A percentile compares a stretch with the other conserved stretches of the same genome.
Conservation (phyloP, 768 basidiomycete genomes). For the Leccinum fibrillosum region DNA sequence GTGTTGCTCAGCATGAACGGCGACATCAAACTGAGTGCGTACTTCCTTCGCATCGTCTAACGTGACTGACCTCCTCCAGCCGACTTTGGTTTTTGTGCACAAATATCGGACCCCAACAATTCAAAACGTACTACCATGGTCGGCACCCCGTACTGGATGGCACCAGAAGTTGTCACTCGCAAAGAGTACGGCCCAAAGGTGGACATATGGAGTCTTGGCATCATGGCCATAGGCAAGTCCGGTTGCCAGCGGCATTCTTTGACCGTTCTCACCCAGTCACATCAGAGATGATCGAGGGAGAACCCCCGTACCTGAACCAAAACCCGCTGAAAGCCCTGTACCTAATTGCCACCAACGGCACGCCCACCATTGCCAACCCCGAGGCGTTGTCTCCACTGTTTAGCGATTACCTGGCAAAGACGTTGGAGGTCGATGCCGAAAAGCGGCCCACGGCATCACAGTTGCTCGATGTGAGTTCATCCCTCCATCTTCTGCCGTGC, state of each 20-base stretch:
- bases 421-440: conserved; percentile 92
- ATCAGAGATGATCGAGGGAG: conserved; percentile 96
- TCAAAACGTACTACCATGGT: conserved; percentile 98
- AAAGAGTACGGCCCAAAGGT: conserved; percentile 98
- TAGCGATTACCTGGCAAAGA: conserved; percentile 84
- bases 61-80: conserved; percentile 45
- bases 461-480: conserved; percentile 61
- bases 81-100: conserved; percentile 98
- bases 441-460: conserved; percentile 85
- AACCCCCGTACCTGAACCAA: conserved; percentile 94
- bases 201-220: conserved; percentile 96
- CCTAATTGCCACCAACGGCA: conserved; percentile 97
- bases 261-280: conserved; percentile 4
- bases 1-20: conserved; percentile 89
- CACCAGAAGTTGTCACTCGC: conserved; percentile 94
- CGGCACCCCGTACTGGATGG: conserved; percentile 99
- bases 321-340: conserved; percentile 96
- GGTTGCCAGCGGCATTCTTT: neutral
- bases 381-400: conserved; percentile 73
- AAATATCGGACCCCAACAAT: conserved; percentile 85
- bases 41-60: neutral
- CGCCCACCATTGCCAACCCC: conserved; percentile 93
- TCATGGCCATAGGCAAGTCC: conserved; percentile 87
- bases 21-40: conserved; percentile 97
- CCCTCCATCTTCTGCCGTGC: neutral